Conservation (phyloP, 345 rosid genomes). For the Draba incana region DNA sequence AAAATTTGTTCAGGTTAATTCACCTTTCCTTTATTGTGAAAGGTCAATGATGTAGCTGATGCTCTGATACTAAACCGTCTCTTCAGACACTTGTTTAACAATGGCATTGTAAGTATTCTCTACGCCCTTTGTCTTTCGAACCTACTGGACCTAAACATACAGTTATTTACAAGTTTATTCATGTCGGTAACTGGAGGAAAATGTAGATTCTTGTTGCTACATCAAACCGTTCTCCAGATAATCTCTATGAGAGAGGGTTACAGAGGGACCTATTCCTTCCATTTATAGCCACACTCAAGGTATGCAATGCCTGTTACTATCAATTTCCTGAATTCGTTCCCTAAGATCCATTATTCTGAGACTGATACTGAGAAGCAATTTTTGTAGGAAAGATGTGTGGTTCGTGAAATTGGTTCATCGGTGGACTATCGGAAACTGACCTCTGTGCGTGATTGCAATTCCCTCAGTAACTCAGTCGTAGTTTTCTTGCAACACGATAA, state of each 20-base stretch:
- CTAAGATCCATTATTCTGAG: constrained; percentile 4
- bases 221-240: constrained; percentile 97
- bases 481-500: not conserved
- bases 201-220: constrained; percentile 89
- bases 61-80: constrained; percentile 95
- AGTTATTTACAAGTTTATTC: constrained; percentile 27
- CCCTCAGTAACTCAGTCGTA: constrained; percentile 3
- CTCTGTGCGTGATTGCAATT: constrained; percentile 52
- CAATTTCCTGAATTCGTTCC: not conserved
- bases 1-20: not conserved
- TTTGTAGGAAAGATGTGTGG: constrained; percentile 85
- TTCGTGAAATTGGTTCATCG: constrained; percentile 87
- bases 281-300: constrained; percentile 82
- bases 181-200: constrained; percentile 37
- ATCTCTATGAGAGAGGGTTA: constrained; percentile 88
- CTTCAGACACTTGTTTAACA: constrained; percentile 73
- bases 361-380: constrained; percentile 27
- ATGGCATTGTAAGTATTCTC: constrained; percentile 76
- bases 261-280: constrained; percentile 97
- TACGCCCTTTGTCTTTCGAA: constrained; percentile 3
- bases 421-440: constrained; percentile 88
- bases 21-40: constrained; percentile 8
- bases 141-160: constrained; percentile 14
- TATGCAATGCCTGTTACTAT: constrained; percentile 27
- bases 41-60: constrained; percentile 99